Evolutionary conservation across 306 rosid species (phyloP), one percentile per base, ranked within the genome.

Genomic region (Oemleria cerasiformis): DNA sequence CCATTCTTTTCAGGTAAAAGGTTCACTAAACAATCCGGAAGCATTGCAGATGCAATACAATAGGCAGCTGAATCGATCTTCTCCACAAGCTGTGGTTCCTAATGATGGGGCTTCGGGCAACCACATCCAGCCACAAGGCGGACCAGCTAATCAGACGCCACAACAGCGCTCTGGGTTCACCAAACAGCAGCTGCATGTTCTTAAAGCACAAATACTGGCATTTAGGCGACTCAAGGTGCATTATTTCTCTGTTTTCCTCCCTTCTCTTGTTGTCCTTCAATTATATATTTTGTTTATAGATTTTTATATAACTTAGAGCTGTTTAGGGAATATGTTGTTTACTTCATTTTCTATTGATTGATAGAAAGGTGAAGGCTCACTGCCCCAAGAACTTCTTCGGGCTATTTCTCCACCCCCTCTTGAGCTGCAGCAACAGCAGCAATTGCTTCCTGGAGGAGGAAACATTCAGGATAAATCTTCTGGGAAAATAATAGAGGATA

Each of bases 121-220:
- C 77, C 72, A 72, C 44, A 62, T 68, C 69, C 82, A 67, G 61
- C 44, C 81, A 54, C 91, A 78, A 78, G 88, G 89, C 78, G 85
- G 80, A 67, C 73, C 87, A 44, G 53, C 93, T 75, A 53, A 17
- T 79, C 93, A 84, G 79, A 70, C 43, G 41, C 79, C 87, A 77
- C 96, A 89, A 67, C 87, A 86, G 65, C 76, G 65, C 67, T 64
- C 55, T 77, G 92, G 84, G 42, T 94, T 94, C 83, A 86, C 97
- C 77, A 91, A 87, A 84, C 92, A 86, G 75, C 98, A 91, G 81
- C 83, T 89, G 56, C 98, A 94, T 66, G 98, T 91, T 77, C 97
- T 94, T 63, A 94, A 94, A 83, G 98, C 98, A 64, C 98, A 94
- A 70, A 94, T 94, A 75, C 82, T 94, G 59, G 98, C 98, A 72